Conservation (phyloP, 352 stramenopile genomes). For the Hyaloperonospora brassicae region DNA sequence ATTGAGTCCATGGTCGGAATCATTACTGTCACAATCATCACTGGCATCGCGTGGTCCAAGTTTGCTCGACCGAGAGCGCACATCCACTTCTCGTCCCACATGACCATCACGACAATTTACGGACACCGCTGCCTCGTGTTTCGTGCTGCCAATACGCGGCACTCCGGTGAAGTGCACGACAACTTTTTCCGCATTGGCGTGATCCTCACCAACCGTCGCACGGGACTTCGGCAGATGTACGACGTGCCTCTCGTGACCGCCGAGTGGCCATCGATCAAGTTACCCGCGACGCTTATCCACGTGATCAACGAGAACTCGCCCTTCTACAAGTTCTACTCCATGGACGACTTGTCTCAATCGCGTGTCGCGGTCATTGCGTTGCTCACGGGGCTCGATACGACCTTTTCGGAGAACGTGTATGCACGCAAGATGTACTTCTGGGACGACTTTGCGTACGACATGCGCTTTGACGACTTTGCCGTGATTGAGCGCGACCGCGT, state of each 20-base stretch:
- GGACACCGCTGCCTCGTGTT: constrained; percentile 74
- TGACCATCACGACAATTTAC: constrained; percentile 63
- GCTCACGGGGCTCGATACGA: constrained; percentile 77
- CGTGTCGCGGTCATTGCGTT: constrained; percentile 71
- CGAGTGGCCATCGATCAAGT: constrained; percentile 77
- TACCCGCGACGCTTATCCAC: constrained; percentile 75
- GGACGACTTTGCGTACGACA: constrained; percentile 79
- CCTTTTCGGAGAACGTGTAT: constrained; percentile 81
- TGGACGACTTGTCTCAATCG: constrained; percentile 61
- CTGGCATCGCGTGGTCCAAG: constrained; percentile 80
- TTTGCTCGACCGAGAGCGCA: constrained; percentile 71
- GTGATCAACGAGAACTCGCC: constrained; percentile 73
- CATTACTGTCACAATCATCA: constrained; percentile 76
- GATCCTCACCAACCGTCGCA: constrained; percentile 78
- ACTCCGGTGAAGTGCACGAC: constrained; percentile 72
- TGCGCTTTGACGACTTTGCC: constrained; percentile 73
- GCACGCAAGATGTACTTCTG: constrained; percentile 85
- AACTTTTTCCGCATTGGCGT: constrained; percentile 81
- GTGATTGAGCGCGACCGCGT: constrained; percentile 57
- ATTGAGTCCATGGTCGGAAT: constrained; percentile 71
- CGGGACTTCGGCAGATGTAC: constrained; percentile 70
- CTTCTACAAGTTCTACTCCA: constrained; percentile 68
- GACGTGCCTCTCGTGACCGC: constrained; percentile 72
- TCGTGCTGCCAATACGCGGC: constrained; percentile 67
- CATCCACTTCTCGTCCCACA: constrained; percentile 72